Evolutionary conservation across 169 alveolate genomes (phyloP).

Genomic region (Perkinsus chesapeaki): DNA sequence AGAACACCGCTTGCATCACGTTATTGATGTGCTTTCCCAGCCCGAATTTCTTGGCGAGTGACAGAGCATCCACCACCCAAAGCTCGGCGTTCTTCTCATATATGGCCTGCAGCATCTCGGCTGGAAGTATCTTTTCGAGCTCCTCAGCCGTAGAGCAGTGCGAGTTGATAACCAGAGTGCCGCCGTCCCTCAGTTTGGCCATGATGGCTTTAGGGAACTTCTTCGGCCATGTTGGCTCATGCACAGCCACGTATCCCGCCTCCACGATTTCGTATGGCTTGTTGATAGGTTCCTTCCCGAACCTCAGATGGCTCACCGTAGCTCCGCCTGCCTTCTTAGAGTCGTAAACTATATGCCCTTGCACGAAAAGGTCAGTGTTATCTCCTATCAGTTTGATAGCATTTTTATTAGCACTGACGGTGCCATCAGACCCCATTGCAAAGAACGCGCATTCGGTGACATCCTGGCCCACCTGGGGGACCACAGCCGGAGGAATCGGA

Average conservation of each 20-base stretch:
- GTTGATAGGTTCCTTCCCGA: constrained; percentile 45
- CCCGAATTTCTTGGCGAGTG: constrained; percentile 32
- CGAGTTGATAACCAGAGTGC: constrained; percentile 43
- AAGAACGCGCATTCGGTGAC: constrained; percentile 40
- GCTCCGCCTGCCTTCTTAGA: constrained; percentile 53
- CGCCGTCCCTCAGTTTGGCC: constrained; percentile 32
- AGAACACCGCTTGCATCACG: constrained; percentile 38
- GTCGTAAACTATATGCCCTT: constrained; percentile 51
- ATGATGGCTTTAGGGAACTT: constrained; percentile 8
- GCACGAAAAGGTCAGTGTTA: constrained; percentile 39
- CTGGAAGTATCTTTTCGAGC: constrained; percentile 18
- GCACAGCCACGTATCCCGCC: constrained; percentile 44
- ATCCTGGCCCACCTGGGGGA: background rate
- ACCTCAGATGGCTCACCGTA: constrained; percentile 44
- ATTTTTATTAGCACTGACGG: constrained; percentile 52
- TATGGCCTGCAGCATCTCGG: constrained; percentile 13
- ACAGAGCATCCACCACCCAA: constrained; percentile 39
- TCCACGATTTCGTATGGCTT: constrained; percentile 39
- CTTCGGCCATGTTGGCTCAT: constrained; percentile 35
- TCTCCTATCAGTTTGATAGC: constrained; percentile 50
- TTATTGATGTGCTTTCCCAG: constrained; percentile 46
- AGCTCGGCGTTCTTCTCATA: constrained; percentile 29
- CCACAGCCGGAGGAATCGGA: constrained; percentile 15
- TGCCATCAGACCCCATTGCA: constrained; percentile 50
- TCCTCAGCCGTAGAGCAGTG: constrained; percentile 35